phyloP scores from a whole-genome alignment of 1,284 basidiomycete genomes.

The Apiotrichum gamsii region DNA sequence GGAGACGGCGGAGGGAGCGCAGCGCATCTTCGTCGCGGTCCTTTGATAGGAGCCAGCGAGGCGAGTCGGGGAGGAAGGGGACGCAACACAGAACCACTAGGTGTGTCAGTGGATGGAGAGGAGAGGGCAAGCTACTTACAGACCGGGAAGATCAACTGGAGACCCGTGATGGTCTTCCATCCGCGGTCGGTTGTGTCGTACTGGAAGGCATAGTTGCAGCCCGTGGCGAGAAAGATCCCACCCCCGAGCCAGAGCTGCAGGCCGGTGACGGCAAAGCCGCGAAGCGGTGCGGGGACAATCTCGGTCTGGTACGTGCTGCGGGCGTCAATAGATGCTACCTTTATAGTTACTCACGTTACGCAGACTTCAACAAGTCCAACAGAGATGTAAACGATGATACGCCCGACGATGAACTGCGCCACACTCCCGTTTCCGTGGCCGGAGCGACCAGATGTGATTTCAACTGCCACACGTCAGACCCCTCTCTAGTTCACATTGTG shows the following conservation, averaged over 20 bases:
- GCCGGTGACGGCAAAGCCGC: slow-evolving; percentile 5
- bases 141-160: slow-evolving; percentile 11
- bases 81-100: slow-evolving; percentile 7
- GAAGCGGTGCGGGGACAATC: slow-evolving; percentile 8
- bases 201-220: slow-evolving; percentile 11
- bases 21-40: slow-evolving; percentile 30
- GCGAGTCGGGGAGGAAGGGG: slow-evolving; percentile 13
- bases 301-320: slow-evolving; percentile 14
- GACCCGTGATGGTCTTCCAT: neutral
- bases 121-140: neutral
- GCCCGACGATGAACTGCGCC: slow-evolving; percentile 15
- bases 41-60: slow-evolving; percentile 35
- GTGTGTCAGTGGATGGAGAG: neutral
- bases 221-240: slow-evolving; percentile 7
- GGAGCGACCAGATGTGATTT: slow-evolving; percentile 3
- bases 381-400: slow-evolving; percentile 14
- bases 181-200: slow-evolving; percentile 3
- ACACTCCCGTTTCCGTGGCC: neutral
- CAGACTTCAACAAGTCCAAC: slow-evolving; percentile 13
- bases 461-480: neutral
- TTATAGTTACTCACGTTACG: slow-evolving; percentile 5
- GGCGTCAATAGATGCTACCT: too few species aligned
- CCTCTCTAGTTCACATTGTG: too few species aligned
- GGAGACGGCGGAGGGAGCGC: slow-evolving; percentile 1
- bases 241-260: slow-evolving; percentile 9